phyloP scores from a whole-genome alignment of 2,329 filamentous ascomycete species.

The Scytalidium sp. region DNA sequence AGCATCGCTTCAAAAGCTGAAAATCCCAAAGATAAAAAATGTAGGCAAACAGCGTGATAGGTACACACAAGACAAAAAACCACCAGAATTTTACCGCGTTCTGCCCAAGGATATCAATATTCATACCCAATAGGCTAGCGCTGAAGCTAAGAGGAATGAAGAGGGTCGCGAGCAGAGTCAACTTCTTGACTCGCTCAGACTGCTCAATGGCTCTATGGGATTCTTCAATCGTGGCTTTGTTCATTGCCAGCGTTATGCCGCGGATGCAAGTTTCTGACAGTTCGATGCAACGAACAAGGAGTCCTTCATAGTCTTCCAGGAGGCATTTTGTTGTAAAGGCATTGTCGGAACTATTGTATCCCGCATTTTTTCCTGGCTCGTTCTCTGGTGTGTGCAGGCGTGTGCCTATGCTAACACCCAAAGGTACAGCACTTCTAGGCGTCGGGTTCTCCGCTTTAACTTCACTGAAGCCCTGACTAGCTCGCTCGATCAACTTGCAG shows the following conservation, averaged over 20 bases:
- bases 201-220: conserved; percentile 22
- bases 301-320: conserved; percentile 14
- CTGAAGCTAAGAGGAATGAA: conserved; percentile 25
- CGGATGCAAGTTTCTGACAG: conserved; percentile 7
- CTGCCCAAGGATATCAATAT: conserved; percentile 8
- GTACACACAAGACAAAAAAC: conserved; percentile 3
- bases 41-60: conserved; percentile 3
- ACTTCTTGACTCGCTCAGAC: conserved; percentile 21
- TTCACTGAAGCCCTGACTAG: conserved; percentile 3
- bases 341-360: conserved; percentile 2
- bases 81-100: conserved; percentile 1
- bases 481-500: conserved; percentile 4
- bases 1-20: conserved; percentile 2
- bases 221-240: conserved; percentile 20
- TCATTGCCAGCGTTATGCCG: conserved; percentile 20
- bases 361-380: background rate
- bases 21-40: conserved; percentile 5
- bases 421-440: conserved; percentile 1
- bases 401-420: conserved; percentile 1
- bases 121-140: conserved; percentile 17
- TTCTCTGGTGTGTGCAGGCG: background rate
- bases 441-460: conserved; percentile 1
- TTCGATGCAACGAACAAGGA: conserved; percentile 7
- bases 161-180: conserved; percentile 25
- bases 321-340: conserved; percentile 5